Evolutionary conservation across 805 yeast species (phyloP), one percentile per base, ranked within the genome.

Genomic region (Teunomyces funiuensis): DNA sequence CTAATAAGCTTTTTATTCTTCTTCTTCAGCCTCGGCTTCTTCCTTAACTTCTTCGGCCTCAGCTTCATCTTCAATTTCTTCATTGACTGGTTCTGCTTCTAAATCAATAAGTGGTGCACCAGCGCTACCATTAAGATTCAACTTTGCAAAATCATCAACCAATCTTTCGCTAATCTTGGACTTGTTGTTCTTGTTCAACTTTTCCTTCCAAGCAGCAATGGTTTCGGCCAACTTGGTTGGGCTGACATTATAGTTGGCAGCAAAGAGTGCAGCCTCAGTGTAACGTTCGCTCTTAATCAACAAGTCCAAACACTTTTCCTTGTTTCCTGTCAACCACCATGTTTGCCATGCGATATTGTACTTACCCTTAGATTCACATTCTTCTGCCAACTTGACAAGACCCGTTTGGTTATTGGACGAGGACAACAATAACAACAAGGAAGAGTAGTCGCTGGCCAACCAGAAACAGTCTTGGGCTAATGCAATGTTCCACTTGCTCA

Each of bases 321-420:
- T 71, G 57, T 88, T 85, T 28, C 95, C 91, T 23, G 83, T 77
- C 41, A 82, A 71, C 98, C 98, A 93, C 61, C 82, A 81, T 9
- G 96, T 85, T 58, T 87, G 88, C 72, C 89, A 93, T 18, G 98
- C 96, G 43, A 90, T 71, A 62, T 93, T 93, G 65, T 81, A 87
- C 60, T 84, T 84, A 37, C 97, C 97, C 33, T 70, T 74, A n/a
- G 61, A 67, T 52, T 76, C 80, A 37, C 96, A 90, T 36, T 68
- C 65, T 41, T 72, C 70, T 5, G 93, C 96, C 28, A 91, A 73
- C 41, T 71, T 67, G 15, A 67, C 60, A 47, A 93, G 76, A 28
- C 80, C 84, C 7, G 63, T 66, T 52, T 70, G 71, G 61, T 88
- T 75, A 58, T 88, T 90, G 37, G 90, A 76, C 6, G 96, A 85